These are phyloP conservation scores for Puccinia polysora DNA, from an alignment of 1,284 basidiomycete genomes.

Conservation along the genomic window DNA sequence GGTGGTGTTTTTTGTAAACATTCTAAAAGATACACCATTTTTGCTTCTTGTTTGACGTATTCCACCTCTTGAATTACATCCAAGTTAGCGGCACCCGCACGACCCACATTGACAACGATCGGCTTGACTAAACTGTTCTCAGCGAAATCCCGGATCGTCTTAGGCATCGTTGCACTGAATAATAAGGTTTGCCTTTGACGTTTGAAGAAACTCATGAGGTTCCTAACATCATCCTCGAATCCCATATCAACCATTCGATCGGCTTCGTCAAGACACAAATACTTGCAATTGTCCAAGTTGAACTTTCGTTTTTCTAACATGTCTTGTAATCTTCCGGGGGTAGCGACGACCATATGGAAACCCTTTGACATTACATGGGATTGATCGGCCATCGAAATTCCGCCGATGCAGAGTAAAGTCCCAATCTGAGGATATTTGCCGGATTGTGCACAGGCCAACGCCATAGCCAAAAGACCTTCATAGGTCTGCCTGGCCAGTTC, in stretches of 20 bases:
- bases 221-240: constrained; percentile 96
- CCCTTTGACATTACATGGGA: constrained; percentile 81
- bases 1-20: constrained; percentile 97
- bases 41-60: constrained; percentile 97
- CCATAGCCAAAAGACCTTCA: constrained; percentile 85
- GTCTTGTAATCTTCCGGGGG: constrained; percentile 56
- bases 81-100: constrained; percentile 93
- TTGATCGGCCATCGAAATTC: constrained; percentile 96
- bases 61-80: constrained; percentile 97
- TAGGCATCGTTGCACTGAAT: constrained; percentile 98
- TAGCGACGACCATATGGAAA: constrained; percentile 90
- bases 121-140: constrained; percentile 89
- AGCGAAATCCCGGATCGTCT: constrained; percentile 97
- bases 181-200: constrained; percentile 92
- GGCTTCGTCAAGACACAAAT: constrained; percentile 96
- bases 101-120: constrained; percentile 91
- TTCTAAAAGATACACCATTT: constrained; percentile 97
- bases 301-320: constrained; percentile 82
- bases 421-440: constrained; percentile 78
- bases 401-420: constrained; percentile 88
- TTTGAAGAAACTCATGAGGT: constrained; percentile 98
- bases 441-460: constrained; percentile 66
- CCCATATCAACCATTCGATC: constrained; percentile 99
- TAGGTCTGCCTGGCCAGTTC: constrained; percentile 93
- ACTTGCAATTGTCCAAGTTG: constrained; percentile 72